Base-by-base conservation (phyloP, 1,139 yeast species). In the Scheffersomyces titani region DNA sequence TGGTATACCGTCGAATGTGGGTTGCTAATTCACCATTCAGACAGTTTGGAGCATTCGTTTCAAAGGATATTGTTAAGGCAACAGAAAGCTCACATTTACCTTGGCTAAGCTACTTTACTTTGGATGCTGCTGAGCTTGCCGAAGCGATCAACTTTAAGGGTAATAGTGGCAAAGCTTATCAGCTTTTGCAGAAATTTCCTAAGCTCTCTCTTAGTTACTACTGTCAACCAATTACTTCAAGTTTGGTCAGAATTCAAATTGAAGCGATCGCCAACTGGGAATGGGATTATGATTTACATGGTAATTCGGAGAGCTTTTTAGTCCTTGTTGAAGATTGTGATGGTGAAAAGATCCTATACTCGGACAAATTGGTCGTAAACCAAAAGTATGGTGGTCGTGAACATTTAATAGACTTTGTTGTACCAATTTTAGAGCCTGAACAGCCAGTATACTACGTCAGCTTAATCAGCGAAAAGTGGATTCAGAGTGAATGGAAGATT, bases 1-100 rank as follows among this genome's bases (percentile, higher is more conserved):
- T 90, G 87, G 89, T 91, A 19, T 97, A 90, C 57, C 82, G 79
- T 57, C 76, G 97, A 56, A 80, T 91, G 76, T 96, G 99, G 99
- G 67, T 86, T 16, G 85, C 94, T 0, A 89, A 86, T 61, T 85
- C 97, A 0, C 98, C 99, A 0, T 83, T 96, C 58, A 78, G 98
- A 59, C 99, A 94, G 67, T 92, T 91, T 68, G 80, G 76, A 0
- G 78, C 82, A 0, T 68, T 72, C 19, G 90, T 88, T 44, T 96
- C 97, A 0, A 61, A 63, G 0, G 96, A 89, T 52, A 82, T 93
- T 4, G 81, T 94, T 6, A 80, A 81, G 58, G 87, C 89, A 50
- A 85, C 92, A 0, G 99, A 96, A 69, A 83, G 87, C 24, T 89
- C 97, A 0, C 88, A 88, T 62, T 75, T 92, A 58, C 97, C 97